These are phyloP conservation scores for Astraeus odoratus DNA, from an alignment of 768 basidiomycete species.

Conservation along the genomic window DNA sequence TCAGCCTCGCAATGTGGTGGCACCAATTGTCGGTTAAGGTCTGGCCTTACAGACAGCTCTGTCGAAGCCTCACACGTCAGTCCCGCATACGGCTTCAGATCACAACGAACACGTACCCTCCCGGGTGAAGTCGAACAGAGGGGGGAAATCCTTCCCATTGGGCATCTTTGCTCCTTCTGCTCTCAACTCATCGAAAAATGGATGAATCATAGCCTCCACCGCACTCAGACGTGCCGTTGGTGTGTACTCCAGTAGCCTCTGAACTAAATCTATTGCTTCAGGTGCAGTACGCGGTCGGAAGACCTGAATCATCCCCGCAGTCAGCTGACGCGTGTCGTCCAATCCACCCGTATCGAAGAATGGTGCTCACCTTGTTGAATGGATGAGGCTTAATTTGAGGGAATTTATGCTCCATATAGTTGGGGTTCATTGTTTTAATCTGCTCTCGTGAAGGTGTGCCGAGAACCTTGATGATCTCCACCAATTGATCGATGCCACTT, in stretches of 20 bases:
- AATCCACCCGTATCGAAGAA: too few relatives aligned
- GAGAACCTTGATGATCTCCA: slow-evolving; percentile 99
- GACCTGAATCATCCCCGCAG: slow-evolving; percentile 60
- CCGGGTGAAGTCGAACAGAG: slow-evolving; percentile 90
- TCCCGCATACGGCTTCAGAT: slow-evolving; percentile 1
- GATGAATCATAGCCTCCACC: slow-evolving; percentile 86
- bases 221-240: slow-evolving; percentile 87
- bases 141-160: slow-evolving; percentile 93
- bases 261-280: slow-evolving; percentile 94
- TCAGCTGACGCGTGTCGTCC: slow-evolving; percentile 9
- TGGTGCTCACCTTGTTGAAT: slow-evolving; percentile 74
- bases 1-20: slow-evolving; percentile 86
- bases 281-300: slow-evolving; percentile 96
- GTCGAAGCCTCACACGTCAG: slow-evolving; percentile 14
- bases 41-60: slow-evolving; percentile 97
- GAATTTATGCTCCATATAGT: slow-evolving; percentile 99
- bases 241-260: slow-evolving; percentile 96
- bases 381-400: slow-evolving; percentile 99
- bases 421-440: slow-evolving; percentile 99
- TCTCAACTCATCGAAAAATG: slow-evolving; percentile 96
- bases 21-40: slow-evolving; percentile 86
- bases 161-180: slow-evolving; percentile 91
- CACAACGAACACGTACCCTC: slow-evolving; percentile 60
- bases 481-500: slow-evolving; percentile 97
- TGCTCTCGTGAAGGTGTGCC: slow-evolving; percentile 98